Conservation (phyloP, 1,284 basidiomycete species). For the Rhodotorula sp. region DNA sequence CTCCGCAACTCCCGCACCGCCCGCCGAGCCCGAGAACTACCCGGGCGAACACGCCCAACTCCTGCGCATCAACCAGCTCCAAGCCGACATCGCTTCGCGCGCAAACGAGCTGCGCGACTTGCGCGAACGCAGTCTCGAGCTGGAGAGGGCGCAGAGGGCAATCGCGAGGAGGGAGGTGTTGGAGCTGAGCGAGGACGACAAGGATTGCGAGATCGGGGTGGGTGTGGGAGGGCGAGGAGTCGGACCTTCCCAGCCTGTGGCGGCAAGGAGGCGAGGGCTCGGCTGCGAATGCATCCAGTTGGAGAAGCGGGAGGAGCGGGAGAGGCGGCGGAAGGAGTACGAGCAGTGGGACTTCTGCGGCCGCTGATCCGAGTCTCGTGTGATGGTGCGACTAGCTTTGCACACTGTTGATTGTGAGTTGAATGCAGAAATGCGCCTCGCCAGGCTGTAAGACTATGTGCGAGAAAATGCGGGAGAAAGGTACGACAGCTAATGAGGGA, state of each 20-base stretch:
- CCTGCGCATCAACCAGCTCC: slow-evolving; percentile 18
- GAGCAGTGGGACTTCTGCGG: not conserved
- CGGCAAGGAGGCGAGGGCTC: not conserved
- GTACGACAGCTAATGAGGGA: not conserved
- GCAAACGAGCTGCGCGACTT: slow-evolving; percentile 11
- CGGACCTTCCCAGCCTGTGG: no score
- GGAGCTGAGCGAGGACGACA: not conserved
- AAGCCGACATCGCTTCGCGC: slow-evolving; percentile 13
- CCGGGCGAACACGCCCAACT: slow-evolving; percentile 29
- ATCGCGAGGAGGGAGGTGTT: not conserved
- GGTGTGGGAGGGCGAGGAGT: not conserved
- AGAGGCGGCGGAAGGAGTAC: not conserved
- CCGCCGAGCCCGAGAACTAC: slow-evolving; percentile 13
- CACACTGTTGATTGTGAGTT: not conserved
- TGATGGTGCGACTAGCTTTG: not conserved
- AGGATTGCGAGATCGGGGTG: not conserved
- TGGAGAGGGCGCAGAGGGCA: slow-evolving; percentile 1
- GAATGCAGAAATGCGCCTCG: not conserved
- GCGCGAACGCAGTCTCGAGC: slow-evolving; percentile 1
- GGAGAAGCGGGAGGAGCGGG: not conserved
- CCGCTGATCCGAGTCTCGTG: not conserved
- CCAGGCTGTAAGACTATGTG: not conserved
- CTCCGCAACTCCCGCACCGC: not conserved
- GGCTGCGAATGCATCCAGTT: not conserved
- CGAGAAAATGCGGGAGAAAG: not conserved